phyloP scores from a whole-genome alignment of 495 filamentous ascomycete species.

The Penicillium alfredii region DNA sequence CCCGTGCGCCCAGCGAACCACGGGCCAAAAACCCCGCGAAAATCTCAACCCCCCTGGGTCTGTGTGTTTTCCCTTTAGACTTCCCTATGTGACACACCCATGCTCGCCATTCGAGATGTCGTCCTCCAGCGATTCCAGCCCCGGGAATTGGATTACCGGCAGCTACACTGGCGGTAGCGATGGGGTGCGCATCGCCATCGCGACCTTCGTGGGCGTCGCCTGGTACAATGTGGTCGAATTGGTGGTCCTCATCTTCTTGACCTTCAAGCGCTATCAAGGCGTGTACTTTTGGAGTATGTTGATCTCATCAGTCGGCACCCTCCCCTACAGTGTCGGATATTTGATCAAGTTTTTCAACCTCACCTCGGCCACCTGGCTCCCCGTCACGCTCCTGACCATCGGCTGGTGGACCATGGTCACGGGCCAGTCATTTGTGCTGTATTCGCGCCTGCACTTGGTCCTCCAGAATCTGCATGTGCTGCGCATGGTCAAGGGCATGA shows the following conservation, averaged over 20 bases:
- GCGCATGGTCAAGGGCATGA: slow-evolving; percentile 29
- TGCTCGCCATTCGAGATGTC: slow-evolving; percentile 13
- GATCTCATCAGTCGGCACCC: slow-evolving; percentile 28
- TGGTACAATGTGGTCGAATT: slow-evolving; percentile 38
- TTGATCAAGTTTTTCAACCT: slow-evolving; percentile 35
- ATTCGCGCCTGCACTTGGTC: slow-evolving; percentile 37
- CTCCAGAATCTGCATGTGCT: slow-evolving; percentile 21
- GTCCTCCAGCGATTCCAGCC: slow-evolving; percentile 19
- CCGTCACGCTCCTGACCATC: slow-evolving; percentile 27
- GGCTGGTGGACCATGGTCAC: slow-evolving; percentile 41
- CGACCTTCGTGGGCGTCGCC: slow-evolving; percentile 32
- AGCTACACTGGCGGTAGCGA: slow-evolving; percentile 23
- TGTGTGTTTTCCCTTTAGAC: too few relatives aligned
- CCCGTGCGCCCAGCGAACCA: too few relatives aligned
- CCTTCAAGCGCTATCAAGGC: slow-evolving; percentile 35
- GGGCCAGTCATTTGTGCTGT: slow-evolving; percentile 36
- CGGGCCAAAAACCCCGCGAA: too few relatives aligned
- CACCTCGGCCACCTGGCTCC: slow-evolving; percentile 22
- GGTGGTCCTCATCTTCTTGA: slow-evolving; percentile 36
- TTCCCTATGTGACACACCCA: too few relatives aligned
- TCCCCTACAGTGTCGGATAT: slow-evolving; percentile 30
- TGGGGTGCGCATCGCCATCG: slow-evolving; percentile 31
- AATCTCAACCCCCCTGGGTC: too few relatives aligned
- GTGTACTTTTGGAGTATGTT: slow-evolving; percentile 41
- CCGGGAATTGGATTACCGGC: slow-evolving; percentile 25